These are phyloP conservation scores for Triangularia setosa DNA, from an alignment of 2,329 filamentous ascomycete species.

Conservation along the genomic window DNA sequence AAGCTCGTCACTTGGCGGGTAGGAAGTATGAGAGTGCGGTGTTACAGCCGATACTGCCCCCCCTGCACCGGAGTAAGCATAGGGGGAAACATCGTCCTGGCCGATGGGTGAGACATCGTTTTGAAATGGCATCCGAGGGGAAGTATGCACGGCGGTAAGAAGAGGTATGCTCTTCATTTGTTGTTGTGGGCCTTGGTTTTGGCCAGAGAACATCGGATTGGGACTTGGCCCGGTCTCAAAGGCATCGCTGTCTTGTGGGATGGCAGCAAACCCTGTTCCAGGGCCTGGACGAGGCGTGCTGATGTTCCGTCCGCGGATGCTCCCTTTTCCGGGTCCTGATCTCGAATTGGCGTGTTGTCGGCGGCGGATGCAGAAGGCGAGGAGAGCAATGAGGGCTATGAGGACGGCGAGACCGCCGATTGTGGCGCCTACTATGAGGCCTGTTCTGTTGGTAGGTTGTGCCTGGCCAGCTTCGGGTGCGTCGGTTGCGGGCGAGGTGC, in stretches of 20 bases:
- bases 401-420: slow-evolving; percentile 49
- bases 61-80: slow-evolving; percentile 17
- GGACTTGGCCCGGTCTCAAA: slow-evolving; percentile 23
- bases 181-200: background rate
- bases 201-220: background rate
- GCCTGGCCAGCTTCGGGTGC: slow-evolving; percentile 14
- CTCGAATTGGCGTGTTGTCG: slow-evolving; percentile 39
- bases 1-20: slow-evolving; percentile 17
- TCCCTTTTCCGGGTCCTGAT: slow-evolving; percentile 37
- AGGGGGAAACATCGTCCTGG: slow-evolving; percentile 21
- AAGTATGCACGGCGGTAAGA: slow-evolving; percentile 12
- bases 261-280: slow-evolving; percentile 37
- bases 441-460: slow-evolving; percentile 33
- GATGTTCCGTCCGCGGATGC: slow-evolving; percentile 37
- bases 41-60: background rate
- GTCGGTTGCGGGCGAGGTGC: slow-evolving; percentile 15
- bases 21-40: slow-evolving; percentile 15
- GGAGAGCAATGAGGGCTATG: slow-evolving; percentile 39
- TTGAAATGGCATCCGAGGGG: slow-evolving; percentile 18
- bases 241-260: slow-evolving; percentile 34
- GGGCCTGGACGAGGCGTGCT: slow-evolving; percentile 30
- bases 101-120: slow-evolving; percentile 14
- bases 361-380: slow-evolving; percentile 43
- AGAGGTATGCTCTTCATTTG: background rate
- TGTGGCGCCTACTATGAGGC: slow-evolving; percentile 52